phyloP scores from a whole-genome alignment of 495 filamentous ascomycete species.

The Penicillium antarcticum region DNA sequence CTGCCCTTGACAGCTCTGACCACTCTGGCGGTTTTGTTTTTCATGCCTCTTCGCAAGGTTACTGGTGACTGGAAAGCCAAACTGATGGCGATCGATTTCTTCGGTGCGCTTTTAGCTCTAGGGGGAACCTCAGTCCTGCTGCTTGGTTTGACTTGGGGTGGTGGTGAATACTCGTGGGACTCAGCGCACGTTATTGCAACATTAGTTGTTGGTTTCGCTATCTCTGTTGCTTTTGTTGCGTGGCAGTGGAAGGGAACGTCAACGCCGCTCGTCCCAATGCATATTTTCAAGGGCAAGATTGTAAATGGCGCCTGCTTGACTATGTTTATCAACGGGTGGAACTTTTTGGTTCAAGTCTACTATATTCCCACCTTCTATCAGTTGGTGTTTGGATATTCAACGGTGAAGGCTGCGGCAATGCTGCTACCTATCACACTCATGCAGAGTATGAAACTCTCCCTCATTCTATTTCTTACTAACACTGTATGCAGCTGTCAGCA shows the following conservation, averaged over 20 bases:
- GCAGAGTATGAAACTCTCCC: constrained; percentile 35
- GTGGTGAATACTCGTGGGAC: constrained; percentile 48
- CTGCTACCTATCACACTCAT: constrained; percentile 51
- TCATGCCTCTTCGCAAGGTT: constrained; percentile 48
- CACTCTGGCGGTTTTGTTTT: constrained; percentile 48
- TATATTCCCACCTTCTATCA: constrained; percentile 57
- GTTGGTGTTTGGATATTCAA: constrained; percentile 49
- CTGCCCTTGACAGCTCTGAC: constrained; percentile 44
- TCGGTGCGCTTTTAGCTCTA: constrained; percentile 34
- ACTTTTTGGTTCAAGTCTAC: constrained; percentile 52
- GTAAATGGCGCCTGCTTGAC: constrained; percentile 52
- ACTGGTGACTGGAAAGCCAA: constrained; percentile 49
- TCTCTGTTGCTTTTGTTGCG: constrained; percentile 42
- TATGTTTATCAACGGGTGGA: constrained; percentile 56
- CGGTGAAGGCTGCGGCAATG: constrained; percentile 49
- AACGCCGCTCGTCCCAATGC: constrained; percentile 34
- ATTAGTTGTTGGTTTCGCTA: constrained; percentile 40
- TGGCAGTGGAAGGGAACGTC: constrained; percentile 47
- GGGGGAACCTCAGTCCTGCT: constrained; percentile 45
- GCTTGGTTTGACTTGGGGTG: constrained; percentile 51
- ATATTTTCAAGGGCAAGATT: constrained; percentile 48
- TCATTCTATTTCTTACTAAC: neutral
- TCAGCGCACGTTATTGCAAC: constrained; percentile 47
- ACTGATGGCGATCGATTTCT: constrained; percentile 47
- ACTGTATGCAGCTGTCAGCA: constrained; percentile 35